Evolutionary conservation across 352 stramenopile genomes (phyloP), one percentile per base, ranked within the genome.

Genomic region (Phytophthora quininea): DNA sequence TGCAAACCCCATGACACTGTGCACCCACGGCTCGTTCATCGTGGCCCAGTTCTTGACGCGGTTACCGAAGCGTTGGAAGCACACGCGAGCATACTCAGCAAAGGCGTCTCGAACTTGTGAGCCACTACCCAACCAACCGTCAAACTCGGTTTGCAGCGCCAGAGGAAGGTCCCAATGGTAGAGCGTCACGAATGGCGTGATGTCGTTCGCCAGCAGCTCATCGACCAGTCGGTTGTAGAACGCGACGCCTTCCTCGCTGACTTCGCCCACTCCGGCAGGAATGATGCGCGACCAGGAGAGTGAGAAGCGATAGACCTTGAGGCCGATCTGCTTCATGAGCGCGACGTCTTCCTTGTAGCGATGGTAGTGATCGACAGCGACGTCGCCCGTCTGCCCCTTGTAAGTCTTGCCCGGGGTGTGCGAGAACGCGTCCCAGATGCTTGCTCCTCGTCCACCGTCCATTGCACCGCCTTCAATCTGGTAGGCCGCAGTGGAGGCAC

Each of bases 161-260:
- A 97, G 77, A 7, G 96, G 96, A 29, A 98, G 65, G 72, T 99
- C 96, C 96, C 96, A 98, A 76, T 99, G 96, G 71, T 98, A 98
- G n/a, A 99, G 67, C 24, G 95, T 98, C 14, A 98, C 88, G 46
- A 91, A 86, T 38, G 96, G 96, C 54, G 88, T 80, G 60, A 98
- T 98, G 54, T 75, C 83, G 33, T 84, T 75, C 24, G 68, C 80
- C 14, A 98, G 35, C n/a, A 98, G 74, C 38, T 82, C 74, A 65
- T 98, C 71, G 70, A 98, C 96, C 0, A 98, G 57, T 11, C 75
- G 47, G 69, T 95, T 92, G 82, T 98, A 98, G 77, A 98, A 98
- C 0, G 66, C 67, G 10, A 98, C 79, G 29, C 94, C 94, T 24
- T 83, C 75, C 38, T 89, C 78, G 78, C 97, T 98, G 48, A 97